Percentiles rank a stretch among this genome's conserved stretches.
phyloP scores from a whole-genome alignment of 169 alveolate species.

The Babesia sp. region DNA sequence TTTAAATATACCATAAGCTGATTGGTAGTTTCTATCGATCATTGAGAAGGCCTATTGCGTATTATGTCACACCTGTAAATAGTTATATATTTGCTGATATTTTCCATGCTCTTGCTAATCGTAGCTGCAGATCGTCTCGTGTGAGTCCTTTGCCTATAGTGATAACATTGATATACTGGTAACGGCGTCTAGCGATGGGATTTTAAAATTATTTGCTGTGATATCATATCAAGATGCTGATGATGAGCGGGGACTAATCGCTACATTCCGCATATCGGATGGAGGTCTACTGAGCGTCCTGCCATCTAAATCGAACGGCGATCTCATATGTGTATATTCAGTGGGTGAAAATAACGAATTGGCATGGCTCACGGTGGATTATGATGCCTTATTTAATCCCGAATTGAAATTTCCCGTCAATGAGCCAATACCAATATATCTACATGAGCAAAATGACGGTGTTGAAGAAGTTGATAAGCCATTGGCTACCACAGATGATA shows the following conservation, averaged over 20 bases:
- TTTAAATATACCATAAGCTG: neutral
- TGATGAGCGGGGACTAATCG: slow-evolving; percentile 14
- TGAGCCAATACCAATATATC: neutral
- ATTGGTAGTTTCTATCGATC: neutral
- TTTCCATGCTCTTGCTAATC: neutral
- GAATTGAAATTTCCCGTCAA: neutral
- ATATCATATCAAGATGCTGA: neutral
- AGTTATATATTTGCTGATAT: neutral
- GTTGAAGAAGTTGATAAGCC: neutral
- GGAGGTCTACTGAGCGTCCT: slow-evolving; percentile 14
- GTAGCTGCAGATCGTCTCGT: slow-evolving; percentile 33
- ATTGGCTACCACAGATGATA: neutral
- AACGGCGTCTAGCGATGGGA: slow-evolving; percentile 56
- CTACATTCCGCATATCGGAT: slow-evolving; percentile 4
- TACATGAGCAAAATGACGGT: neutral
- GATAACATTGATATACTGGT: slow-evolving; percentile 19
- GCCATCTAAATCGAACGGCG: slow-evolving; percentile 16
- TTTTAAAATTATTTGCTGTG: slow-evolving; percentile 6
- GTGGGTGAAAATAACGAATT: neutral
- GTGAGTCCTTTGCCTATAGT: slow-evolving; percentile 21
- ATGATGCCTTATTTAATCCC: slow-evolving; percentile 1
- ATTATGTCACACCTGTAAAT: neutral
- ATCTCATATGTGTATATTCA: slow-evolving; percentile 7
- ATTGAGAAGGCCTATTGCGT: neutral
- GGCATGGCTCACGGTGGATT: slow-evolving; percentile 7